These are phyloP conservation scores for Angomonas desouzai DNA, from an alignment of 208 protist species.

Conservation along the genomic window DNA sequence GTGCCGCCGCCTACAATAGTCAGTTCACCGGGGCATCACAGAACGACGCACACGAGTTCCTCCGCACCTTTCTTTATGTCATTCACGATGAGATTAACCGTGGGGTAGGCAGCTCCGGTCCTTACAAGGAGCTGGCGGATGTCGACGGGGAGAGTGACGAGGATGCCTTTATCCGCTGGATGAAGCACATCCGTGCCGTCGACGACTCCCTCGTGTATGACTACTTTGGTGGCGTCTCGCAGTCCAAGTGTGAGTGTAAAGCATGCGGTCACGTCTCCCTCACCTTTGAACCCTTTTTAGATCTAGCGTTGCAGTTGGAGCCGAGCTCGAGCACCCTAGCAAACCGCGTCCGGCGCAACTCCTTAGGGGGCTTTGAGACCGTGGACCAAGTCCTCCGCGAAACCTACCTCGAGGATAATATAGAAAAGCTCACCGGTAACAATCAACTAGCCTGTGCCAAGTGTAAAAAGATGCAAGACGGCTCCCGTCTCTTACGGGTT, in stretches of 20 bases:
- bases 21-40: constrained; percentile 76
- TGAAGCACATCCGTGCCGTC: constrained; percentile 44
- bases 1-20: constrained; percentile 57
- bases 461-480: constrained; percentile 59
- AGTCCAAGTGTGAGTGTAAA: constrained; percentile 43
- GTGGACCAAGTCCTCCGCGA: constrained; percentile 43
- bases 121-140: constrained; percentile 48
- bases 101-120: constrained; percentile 21
- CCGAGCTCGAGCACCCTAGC: not conserved
- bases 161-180: constrained; percentile 42
- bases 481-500: constrained; percentile 37
- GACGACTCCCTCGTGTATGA: constrained; percentile 81
- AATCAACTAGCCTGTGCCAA: constrained; percentile 61
- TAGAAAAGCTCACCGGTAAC: constrained; percentile 41
- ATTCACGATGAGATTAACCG: constrained; percentile 87
- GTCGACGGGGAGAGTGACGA: constrained; percentile 53
- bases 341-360: not conserved
- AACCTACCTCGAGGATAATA: constrained; percentile 47
- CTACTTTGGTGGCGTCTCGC: constrained; percentile 68
- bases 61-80: constrained; percentile 78
- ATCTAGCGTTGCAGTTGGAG: constrained; percentile 26
- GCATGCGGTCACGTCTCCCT: constrained; percentile 45
- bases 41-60: constrained; percentile 90
- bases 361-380: not conserved
- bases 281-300: constrained; percentile 75